These are phyloP conservation scores for Coffea humblotiana DNA, from an alignment of 305 asterid species.

Conservation along the genomic window DNA sequence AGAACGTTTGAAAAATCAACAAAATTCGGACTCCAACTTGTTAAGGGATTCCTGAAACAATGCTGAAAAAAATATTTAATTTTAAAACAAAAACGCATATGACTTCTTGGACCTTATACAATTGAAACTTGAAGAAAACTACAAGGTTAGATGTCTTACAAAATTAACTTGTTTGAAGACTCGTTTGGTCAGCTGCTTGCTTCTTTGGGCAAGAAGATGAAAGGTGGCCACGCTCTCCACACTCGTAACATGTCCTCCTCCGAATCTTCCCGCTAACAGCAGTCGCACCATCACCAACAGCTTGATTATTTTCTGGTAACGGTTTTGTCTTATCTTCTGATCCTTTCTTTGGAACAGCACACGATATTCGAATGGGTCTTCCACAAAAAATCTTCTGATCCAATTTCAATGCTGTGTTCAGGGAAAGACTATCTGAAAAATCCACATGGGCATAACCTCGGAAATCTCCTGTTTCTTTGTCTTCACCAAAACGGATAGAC, in stretches of 20 bases:
- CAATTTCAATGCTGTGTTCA: conserved; percentile 60
- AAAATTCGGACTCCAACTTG: neutral
- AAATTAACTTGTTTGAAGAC: conserved; percentile 5
- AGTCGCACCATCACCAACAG: conserved; percentile 20
- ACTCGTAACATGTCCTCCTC: conserved; percentile 85
- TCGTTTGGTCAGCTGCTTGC: conserved; percentile 37
- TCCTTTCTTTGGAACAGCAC: conserved; percentile 71
- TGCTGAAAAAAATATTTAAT: neutral
- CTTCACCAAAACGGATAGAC: conserved; percentile 76
- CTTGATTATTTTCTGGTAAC: conserved; percentile 28
- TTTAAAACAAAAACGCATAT: neutral
- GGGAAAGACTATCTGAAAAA: conserved; percentile 60
- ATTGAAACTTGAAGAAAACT: neutral
- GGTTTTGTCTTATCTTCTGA: conserved; percentile 30
- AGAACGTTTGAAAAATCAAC: neutral
- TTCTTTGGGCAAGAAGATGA: conserved; percentile 78
- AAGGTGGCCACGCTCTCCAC: conserved; percentile 92
- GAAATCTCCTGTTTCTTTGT: conserved; percentile 87
- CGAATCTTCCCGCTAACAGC: conserved; percentile 67
- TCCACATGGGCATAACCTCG: conserved; percentile 87
- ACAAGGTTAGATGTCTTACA: neutral
- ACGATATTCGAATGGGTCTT: conserved; percentile 72
- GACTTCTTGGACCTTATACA: neutral
- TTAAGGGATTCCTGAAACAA: conserved; percentile 4
- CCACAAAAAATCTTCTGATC: conserved; percentile 76